phyloP scores from a whole-genome alignment of 2,329 filamentous ascomycete genomes.

The Didymella arachidicola region DNA sequence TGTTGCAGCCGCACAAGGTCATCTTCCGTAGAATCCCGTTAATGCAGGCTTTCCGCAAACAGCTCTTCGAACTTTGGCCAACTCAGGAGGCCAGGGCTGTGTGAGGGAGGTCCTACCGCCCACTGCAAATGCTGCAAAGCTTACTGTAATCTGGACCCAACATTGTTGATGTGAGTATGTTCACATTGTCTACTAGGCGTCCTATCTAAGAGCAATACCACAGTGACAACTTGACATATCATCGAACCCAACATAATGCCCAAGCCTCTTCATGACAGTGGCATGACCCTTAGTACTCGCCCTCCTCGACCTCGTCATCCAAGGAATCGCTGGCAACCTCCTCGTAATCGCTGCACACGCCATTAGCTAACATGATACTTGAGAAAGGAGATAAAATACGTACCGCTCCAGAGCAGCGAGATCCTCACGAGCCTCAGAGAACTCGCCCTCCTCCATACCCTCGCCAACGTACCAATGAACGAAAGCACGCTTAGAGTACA shows the following conservation, averaged over 20 bases:
- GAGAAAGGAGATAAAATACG: neutral
- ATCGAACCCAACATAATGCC: constrained; percentile 27
- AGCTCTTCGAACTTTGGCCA: neutral
- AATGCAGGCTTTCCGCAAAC: neutral
- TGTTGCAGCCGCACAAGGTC: neutral
- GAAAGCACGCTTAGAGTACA: constrained; percentile 80
- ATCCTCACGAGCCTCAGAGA: constrained; percentile 86
- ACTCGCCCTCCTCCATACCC: constrained; percentile 92
- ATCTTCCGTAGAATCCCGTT: neutral
- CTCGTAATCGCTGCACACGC: constrained; percentile 69
- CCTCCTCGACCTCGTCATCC: constrained; percentile 66
- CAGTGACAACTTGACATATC: constrained; percentile 15
- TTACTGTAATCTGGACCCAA: neutral
- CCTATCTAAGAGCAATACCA: constrained; percentile 13
- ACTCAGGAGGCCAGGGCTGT: neutral
- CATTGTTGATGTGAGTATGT: neutral
- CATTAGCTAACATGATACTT: constrained; percentile 4
- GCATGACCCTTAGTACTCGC: constrained; percentile 52
- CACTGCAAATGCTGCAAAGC: neutral
- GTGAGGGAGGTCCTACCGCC: neutral
- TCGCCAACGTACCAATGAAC: constrained; percentile 85
- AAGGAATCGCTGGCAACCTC: constrained; percentile 77
- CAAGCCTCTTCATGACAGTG: constrained; percentile 27
- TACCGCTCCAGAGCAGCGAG: constrained; percentile 79
- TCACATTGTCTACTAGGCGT: constrained; percentile 15